Evolutionary conservation across 768 basidiomycete genomes (phyloP).

Genomic region (Amanita pseudoporphyria): DNA sequence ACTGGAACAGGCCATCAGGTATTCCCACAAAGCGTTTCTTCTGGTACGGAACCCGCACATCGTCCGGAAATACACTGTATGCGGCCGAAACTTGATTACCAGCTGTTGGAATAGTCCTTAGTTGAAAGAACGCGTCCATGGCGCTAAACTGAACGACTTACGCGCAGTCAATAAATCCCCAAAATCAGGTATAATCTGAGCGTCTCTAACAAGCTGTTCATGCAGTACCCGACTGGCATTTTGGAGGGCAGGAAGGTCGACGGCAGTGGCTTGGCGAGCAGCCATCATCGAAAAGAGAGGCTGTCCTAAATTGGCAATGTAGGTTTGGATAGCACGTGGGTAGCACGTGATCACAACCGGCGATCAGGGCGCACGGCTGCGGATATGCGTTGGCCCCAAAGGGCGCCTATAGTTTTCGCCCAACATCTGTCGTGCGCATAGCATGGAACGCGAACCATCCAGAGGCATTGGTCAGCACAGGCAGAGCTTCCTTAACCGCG

Average conservation of each 20-base stretch:
- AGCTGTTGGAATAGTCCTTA: constrained; percentile 25
- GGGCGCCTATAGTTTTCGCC: not conserved
- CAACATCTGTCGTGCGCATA: not conserved
- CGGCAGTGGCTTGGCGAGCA: constrained; percentile 21
- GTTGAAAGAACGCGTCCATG: constrained; percentile 7
- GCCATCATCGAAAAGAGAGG: constrained; percentile 5
- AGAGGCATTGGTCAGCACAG: not conserved
- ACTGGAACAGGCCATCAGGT: constrained; percentile 69
- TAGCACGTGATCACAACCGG: not conserved
- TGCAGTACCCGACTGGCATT: constrained; percentile 59
- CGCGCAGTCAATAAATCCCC: constrained; percentile 58
- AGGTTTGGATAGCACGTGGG: constrained; percentile 4
- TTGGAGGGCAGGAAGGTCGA: constrained; percentile 56
- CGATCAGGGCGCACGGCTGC: not conserved
- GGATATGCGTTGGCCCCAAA: not conserved
- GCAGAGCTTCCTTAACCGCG: not conserved
- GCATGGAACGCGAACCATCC: not conserved
- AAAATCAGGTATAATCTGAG: constrained; percentile 65
- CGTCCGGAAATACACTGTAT: constrained; percentile 71
- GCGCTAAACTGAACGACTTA: constrained; percentile 22
- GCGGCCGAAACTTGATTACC: constrained; percentile 63
- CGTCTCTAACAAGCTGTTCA: constrained; percentile 64
- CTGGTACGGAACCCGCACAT: constrained; percentile 71
- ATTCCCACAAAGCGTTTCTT: constrained; percentile 69
- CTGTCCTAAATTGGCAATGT: not conserved